phyloP scores from a whole-genome alignment of 2,329 filamentous ascomycete species.

The Tolypocladium pustulatum region DNA sequence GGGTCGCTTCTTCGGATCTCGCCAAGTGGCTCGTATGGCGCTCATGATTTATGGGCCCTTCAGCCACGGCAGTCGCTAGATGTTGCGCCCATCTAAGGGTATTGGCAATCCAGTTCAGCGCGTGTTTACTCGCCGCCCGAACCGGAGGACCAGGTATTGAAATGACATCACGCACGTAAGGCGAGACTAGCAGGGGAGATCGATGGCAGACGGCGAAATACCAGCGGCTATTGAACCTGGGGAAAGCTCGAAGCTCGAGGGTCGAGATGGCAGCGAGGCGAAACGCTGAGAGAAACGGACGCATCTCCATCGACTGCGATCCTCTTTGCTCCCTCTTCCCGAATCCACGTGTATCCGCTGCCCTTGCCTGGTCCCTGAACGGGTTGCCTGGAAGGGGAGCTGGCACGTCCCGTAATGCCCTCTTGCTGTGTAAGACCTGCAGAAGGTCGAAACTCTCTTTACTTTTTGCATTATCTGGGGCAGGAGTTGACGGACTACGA shows the following conservation, averaged over 20 bases:
- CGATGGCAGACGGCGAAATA: background rate
- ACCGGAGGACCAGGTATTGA: background rate
- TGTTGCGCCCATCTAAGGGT: background rate
- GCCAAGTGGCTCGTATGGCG: background rate
- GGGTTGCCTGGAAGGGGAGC: background rate
- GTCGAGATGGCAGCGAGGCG: background rate
- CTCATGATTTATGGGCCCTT: background rate
- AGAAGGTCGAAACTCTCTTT: slow-evolving; percentile 4
- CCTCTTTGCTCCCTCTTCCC: background rate
- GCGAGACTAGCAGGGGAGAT: background rate
- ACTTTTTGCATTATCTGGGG: slow-evolving; percentile 2
- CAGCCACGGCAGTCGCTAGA: background rate
- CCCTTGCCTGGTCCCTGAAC: slow-evolving; percentile 1
- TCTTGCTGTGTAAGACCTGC: slow-evolving; percentile 10
- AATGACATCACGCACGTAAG: background rate
- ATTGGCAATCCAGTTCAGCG: background rate
- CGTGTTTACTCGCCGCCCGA: background rate
- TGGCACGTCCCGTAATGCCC: background rate
- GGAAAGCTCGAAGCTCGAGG: background rate
- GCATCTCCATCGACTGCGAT: background rate
- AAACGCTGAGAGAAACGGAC: background rate
- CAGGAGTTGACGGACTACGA: background rate
- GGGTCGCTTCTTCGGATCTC: background rate
- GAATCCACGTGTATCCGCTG: background rate
- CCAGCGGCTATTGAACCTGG: background rate